A percentile compares a stretch with the other conserved stretches of the same genome.
These are phyloP conservation scores for Trichophyton mentagrophytes DNA, from an alignment of 2,329 filamentous ascomycete species.

Conservation along the genomic window DNA sequence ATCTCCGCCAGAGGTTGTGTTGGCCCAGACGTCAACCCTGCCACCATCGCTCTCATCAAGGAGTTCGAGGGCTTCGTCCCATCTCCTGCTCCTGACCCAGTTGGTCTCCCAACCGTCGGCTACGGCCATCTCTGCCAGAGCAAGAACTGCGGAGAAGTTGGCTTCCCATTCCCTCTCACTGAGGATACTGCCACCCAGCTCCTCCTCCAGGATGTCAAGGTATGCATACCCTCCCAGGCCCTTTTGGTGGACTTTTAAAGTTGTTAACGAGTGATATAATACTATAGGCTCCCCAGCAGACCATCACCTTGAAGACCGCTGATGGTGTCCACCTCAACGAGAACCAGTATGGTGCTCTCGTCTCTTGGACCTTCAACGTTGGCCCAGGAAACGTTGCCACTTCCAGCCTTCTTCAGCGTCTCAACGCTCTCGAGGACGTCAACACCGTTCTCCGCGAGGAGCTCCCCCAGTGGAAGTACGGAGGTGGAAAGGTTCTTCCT, in stretches of 20 bases:
- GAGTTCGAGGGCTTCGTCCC: slow-evolving; percentile 27
- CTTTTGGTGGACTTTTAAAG: neutral
- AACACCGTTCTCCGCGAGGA: slow-evolving; percentile 34
- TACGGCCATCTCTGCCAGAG: slow-evolving; percentile 40
- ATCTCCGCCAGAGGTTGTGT: slow-evolving; percentile 10
- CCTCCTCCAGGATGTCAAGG: slow-evolving; percentile 31
- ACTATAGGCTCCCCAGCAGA: slow-evolving; percentile 24
- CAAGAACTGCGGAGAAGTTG: slow-evolving; percentile 26
- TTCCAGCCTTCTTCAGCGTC: slow-evolving; percentile 32
- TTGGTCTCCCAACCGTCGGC: slow-evolving; percentile 38
- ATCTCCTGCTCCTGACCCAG: slow-evolving; percentile 28
- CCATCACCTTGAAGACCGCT: slow-evolving; percentile 28
- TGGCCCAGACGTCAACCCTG: slow-evolving; percentile 22
- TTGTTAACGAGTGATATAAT: neutral
- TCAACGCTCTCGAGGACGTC: slow-evolving; percentile 35
- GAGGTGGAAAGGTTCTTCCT: slow-evolving; percentile 27
- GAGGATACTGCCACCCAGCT: slow-evolving; percentile 30
- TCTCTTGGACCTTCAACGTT: slow-evolving; percentile 42
- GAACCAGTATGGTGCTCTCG: slow-evolving; percentile 43
- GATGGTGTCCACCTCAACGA: slow-evolving; percentile 32
- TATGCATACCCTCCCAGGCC: slow-evolving; percentile 13
- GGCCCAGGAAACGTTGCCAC: slow-evolving; percentile 32
- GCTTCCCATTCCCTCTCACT: slow-evolving; percentile 36
- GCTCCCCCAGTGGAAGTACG: slow-evolving; percentile 39
- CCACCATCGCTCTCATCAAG: slow-evolving; percentile 27